A percentile compares a stretch with the other conserved stretches of the same genome.
phyloP scores from a whole-genome alignment of 495 filamentous ascomycete genomes.

The Rusavskia elegans region DNA sequence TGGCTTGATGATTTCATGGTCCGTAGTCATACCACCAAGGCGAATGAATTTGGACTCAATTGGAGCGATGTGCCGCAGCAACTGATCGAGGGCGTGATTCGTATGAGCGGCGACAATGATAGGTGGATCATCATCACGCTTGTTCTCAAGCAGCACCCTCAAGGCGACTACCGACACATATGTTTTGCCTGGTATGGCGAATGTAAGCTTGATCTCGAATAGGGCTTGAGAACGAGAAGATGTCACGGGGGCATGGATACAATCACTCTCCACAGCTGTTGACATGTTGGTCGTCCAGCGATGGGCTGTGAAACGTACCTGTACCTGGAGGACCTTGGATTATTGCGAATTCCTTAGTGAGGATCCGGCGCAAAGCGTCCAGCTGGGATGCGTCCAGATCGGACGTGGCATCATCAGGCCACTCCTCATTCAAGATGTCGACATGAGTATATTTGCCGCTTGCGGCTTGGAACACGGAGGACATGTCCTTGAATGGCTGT shows the following conservation, averaged over 20 bases:
- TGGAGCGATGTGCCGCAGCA: constrained; percentile 48
- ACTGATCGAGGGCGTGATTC: constrained; percentile 85
- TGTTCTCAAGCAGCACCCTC: constrained; percentile 48
- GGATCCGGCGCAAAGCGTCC: constrained; percentile 47
- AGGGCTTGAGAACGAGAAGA: no score
- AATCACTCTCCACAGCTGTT: no score
- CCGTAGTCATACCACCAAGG: constrained; percentile 61
- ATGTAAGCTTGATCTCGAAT: not conserved
- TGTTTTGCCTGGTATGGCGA: constrained; percentile 37
- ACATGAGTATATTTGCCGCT: constrained; percentile 17
- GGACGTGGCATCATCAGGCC: constrained; percentile 31
- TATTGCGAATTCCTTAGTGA: constrained; percentile 60
- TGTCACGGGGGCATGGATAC: no score
- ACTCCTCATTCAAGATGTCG: constrained; percentile 28
- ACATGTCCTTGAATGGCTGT: constrained; percentile 31
- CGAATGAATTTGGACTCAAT: constrained; percentile 57
- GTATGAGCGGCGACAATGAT: constrained; percentile 75
- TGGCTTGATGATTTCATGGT: constrained; percentile 43
- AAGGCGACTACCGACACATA: constrained; percentile 59
- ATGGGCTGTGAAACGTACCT: constrained; percentile 22
- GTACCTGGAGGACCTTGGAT: constrained; percentile 88
- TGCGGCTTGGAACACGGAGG: constrained; percentile 13
- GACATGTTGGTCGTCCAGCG: no score
- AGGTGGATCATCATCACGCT: constrained; percentile 43
- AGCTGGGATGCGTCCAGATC: constrained; percentile 56